These are phyloP conservation scores for Leccinum griseonigrum DNA, from an alignment of 1,284 basidiomycete species.

Conservation along the genomic window DNA sequence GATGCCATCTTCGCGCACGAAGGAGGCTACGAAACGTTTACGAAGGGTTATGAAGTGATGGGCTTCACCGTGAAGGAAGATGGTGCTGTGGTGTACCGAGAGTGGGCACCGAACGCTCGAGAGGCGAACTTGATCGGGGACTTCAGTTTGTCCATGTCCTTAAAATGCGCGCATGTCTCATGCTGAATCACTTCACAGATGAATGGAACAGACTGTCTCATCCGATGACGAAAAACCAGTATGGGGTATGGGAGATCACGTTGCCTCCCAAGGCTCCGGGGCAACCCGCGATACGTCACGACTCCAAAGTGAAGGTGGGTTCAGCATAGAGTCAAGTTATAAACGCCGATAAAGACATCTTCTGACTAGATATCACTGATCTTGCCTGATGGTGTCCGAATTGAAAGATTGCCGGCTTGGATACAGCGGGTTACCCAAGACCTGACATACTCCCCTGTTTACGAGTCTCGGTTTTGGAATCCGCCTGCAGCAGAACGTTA, in stretches of 20 bases:
- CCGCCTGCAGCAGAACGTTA: slow-evolving; percentile 74
- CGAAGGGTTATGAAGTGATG: slow-evolving; percentile 83
- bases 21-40: slow-evolving; percentile 89
- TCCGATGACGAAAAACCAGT: slow-evolving; percentile 84
- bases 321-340: not conserved
- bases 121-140: slow-evolving; percentile 90
- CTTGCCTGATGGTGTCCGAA: slow-evolving; percentile 68
- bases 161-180: not conserved
- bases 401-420: slow-evolving; percentile 94
- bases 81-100: slow-evolving; percentile 80
- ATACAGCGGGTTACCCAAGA: slow-evolving; percentile 96
- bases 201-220: slow-evolving; percentile 84
- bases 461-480: slow-evolving; percentile 99
- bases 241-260: slow-evolving; percentile 90
- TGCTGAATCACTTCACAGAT: slow-evolving; percentile 49
- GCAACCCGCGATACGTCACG: slow-evolving; percentile 85
- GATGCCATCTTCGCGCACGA: slow-evolving; percentile 72
- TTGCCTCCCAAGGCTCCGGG: slow-evolving; percentile 72
- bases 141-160: slow-evolving; percentile 72
- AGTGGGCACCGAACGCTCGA: slow-evolving; percentile 93
- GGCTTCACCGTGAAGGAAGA: slow-evolving; percentile 76
- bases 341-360: not conserved
- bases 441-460: slow-evolving; percentile 83
- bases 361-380: slow-evolving; percentile 79
- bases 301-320: slow-evolving; percentile 87